These are phyloP conservation scores for Papiliotrema terrestris DNA, from an alignment of 1,284 basidiomycete genomes.

Conservation along the genomic window DNA sequence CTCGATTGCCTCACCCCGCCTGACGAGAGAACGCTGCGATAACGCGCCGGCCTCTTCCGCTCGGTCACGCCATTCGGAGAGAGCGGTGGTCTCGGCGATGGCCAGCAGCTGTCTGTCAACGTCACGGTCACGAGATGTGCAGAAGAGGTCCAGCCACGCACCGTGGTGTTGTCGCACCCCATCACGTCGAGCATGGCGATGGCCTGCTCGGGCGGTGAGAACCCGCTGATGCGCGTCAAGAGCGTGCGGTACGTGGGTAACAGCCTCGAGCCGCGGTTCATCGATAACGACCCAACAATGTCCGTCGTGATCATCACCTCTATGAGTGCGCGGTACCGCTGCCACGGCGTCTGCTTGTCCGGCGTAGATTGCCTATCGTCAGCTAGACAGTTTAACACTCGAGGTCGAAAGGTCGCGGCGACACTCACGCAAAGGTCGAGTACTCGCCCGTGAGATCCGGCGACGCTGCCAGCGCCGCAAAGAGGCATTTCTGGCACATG, in stretches of 20 bases:
- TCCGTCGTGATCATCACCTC: slow-evolving; percentile 82
- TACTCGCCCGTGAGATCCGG: slow-evolving; percentile 9
- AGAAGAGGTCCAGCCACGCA: no score
- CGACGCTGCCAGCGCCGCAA: slow-evolving; percentile 10
- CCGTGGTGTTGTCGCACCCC: slow-evolving; percentile 68
- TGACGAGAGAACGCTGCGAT: slow-evolving; percentile 56
- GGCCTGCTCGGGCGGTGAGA: slow-evolving; percentile 16
- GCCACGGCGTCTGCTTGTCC: slow-evolving; percentile 10
- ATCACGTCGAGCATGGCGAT: slow-evolving; percentile 70
- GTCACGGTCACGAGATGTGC: background rate
- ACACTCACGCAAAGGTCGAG: background rate
- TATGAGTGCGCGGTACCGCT: slow-evolving; percentile 51
- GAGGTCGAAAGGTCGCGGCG: no score
- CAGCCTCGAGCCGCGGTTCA: slow-evolving; percentile 58
- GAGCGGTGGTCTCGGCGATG: slow-evolving; percentile 65
- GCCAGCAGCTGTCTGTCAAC: slow-evolving; percentile 61
- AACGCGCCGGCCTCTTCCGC: slow-evolving; percentile 44
- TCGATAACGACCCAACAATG: slow-evolving; percentile 69
- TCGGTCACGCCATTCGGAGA: slow-evolving; percentile 62
- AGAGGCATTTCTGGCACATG: slow-evolving; percentile 17
- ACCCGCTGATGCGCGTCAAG: slow-evolving; percentile 45
- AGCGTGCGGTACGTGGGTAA: slow-evolving; percentile 58
- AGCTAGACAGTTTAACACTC: no score
- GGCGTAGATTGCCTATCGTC: no score
- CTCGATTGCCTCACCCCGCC: slow-evolving; percentile 58